Evolutionary conservation across 1,139 yeast species (phyloP).

Genomic region (Scheffersomyces illinoinensis): DNA sequence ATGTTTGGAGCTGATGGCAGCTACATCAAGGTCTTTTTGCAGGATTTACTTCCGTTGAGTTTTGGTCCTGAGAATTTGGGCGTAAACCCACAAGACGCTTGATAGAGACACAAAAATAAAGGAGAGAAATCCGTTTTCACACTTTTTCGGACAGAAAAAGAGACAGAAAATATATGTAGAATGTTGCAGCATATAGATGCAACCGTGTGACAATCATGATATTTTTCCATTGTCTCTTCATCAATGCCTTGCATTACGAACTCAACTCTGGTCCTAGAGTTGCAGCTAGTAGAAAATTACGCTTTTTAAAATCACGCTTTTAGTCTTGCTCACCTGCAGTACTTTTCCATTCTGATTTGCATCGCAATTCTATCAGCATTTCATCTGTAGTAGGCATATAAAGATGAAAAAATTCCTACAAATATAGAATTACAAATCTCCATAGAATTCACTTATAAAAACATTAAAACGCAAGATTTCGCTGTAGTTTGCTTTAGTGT

Average conservation of each 20-base stretch:
- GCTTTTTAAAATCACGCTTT: neutral
- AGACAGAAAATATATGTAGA: no score
- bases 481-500: neutral
- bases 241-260: neutral
- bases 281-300: neutral
- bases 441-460: neutral
- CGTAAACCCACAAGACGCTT: neutral
- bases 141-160: neutral
- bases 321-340: neutral
- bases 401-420: neutral
- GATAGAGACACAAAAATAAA: neutral
- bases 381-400: neutral
- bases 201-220: neutral
- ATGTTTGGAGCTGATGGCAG: conserved; percentile 61
- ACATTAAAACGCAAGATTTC: neutral
- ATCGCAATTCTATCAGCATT: neutral
- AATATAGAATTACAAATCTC: neutral
- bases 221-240: neutral
- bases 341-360: neutral
- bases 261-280: neutral
- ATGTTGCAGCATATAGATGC: neutral
- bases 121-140: neutral
- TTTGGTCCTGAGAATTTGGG: conserved; percentile 80
- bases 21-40: conserved; percentile 45
- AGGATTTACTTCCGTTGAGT: conserved; percentile 75